These are phyloP conservation scores for Entomortierella chlamydospora DNA, from an alignment of 192 early-diverging fungal genomes.

Conservation along the genomic window DNA sequence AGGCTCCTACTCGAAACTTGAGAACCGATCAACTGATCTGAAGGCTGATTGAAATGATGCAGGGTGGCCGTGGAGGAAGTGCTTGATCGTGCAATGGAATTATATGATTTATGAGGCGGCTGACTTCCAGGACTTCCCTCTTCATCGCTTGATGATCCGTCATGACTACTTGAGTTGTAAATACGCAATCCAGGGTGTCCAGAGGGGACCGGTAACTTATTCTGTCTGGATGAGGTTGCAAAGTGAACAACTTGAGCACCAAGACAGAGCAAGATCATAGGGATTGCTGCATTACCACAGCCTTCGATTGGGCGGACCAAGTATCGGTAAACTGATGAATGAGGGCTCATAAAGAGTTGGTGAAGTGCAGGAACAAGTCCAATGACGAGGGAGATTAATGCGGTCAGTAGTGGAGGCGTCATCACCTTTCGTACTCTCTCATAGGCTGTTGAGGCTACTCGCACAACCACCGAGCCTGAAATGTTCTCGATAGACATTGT, in stretches of 20 bases:
- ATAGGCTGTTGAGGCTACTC: slow-evolving; percentile 14
- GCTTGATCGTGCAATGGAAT: slow-evolving; percentile 10
- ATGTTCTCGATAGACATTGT: slow-evolving; percentile 13
- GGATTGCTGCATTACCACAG: slow-evolving; percentile 85
- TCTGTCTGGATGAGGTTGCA: background rate
- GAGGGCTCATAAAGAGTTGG: slow-evolving; percentile 68
- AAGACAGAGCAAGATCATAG: slow-evolving; percentile 80
- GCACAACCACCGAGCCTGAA: slow-evolving; percentile 18
- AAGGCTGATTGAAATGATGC: slow-evolving; percentile 26
- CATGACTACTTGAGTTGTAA: slow-evolving; percentile 4
- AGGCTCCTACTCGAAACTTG: background rate
- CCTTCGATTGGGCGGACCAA: slow-evolving; percentile 76
- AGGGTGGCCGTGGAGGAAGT: slow-evolving; percentile 45
- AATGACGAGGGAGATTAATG: slow-evolving; percentile 71
- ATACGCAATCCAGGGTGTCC: slow-evolving; percentile 26
- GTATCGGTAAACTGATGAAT: slow-evolving; percentile 65
- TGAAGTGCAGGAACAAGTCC: slow-evolving; percentile 76
- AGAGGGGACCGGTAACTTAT: background rate
- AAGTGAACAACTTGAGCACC: slow-evolving; percentile 73
- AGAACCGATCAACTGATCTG: background rate
- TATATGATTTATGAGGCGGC: background rate
- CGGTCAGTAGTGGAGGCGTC: slow-evolving; percentile 81
- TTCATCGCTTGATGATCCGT: slow-evolving; percentile 24
- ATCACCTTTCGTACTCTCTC: slow-evolving; percentile 55
- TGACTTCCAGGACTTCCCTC: background rate